Base-by-base conservation (phyloP, 768 basidiomycete species). In the Flagelloscypha sp. region DNA sequence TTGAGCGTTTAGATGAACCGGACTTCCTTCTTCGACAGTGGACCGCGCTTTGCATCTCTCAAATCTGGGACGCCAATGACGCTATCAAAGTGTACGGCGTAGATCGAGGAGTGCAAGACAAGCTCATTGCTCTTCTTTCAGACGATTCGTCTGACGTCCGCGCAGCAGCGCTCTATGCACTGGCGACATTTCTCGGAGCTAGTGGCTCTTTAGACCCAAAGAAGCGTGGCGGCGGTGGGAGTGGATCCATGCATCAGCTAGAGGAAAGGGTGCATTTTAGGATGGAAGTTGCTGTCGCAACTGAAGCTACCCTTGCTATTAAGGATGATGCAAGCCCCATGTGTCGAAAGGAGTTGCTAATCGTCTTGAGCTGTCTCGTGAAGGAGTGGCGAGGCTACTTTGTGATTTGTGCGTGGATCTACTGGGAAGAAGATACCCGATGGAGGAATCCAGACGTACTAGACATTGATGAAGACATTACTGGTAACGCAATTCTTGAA, bases 351-450 rank as follows among this genome's bases (percentile, higher is more conserved):
- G 95, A 98, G 55, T 66, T 97, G 15, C 66, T 97, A 22, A 74
- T 97, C 24, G 70, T 98, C 24, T 78, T 98, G 37, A 92, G 88
- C 50, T 89, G 86, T 48, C 65, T 98, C 15, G 92, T 93, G 24
- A 85, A 90, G 55, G 94, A 98, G 55, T 97, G 93, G 88, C 66
- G 90, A 37, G 95, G 94, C 6, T 87, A 87, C 63, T 90, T 98
- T 48, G 87, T 94, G 31, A 78, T 92, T 24, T 95, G 94, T 43
- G 92, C 94, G 1, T 98, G 94, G 93, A 63, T 89, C 7, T 93
- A 95, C 53, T 87, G 87, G 79, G 92, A 95, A 52, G 87, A 93
- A 54, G 86, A 94, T 47, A 61, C 79, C 33, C 73, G 68, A 40
- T 78, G 81, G 74, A 60, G 70, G 49, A 45, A 61, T 35, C 50